Conservation (phyloP, 345 rosid species). For the Mercurialis annua region DNA sequence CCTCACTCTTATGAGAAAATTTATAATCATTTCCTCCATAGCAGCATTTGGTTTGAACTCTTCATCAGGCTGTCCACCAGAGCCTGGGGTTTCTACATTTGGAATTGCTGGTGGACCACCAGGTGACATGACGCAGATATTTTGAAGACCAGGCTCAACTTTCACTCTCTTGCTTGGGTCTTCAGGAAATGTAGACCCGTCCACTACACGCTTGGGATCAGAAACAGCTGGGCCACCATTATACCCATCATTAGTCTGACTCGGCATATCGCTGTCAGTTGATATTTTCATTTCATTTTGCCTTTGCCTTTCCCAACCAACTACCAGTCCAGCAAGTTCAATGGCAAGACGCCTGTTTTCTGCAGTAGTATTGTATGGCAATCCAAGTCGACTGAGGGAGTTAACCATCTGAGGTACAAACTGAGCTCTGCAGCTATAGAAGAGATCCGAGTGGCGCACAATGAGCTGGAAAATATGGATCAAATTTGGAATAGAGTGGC, state of each 20-base stretch:
- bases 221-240: conserved; percentile 44
- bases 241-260: conserved; percentile 55
- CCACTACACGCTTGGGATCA: conserved; percentile 73
- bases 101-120: conserved; percentile 87
- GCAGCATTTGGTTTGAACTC: conserved; percentile 99
- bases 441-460: conserved; percentile 96
- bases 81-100: conserved; percentile 91
- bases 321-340: conserved; percentile 99
- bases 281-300: conserved; percentile 80
- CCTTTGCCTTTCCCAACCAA: conserved; percentile 97
- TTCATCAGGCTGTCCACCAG: conserved; percentile 95
- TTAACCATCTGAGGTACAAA: conserved; percentile 99
- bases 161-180: conserved; percentile 83
- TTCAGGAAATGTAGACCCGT: conserved; percentile 75
- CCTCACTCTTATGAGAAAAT: conserved; percentile 94
- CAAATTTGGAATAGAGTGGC: conserved; percentile 92
- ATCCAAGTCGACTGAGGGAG: conserved; percentile 94
- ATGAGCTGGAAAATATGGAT: conserved; percentile 98
- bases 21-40: conserved; percentile 99
- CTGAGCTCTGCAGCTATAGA: conserved; percentile 96
- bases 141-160: conserved; percentile 95
- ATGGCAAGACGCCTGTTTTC: conserved; percentile 98
- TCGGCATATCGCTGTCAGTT: conserved; percentile 60
- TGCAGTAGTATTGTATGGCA: conserved; percentile 87
- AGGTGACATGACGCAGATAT: conserved; percentile 91